These are phyloP conservation scores for Xylaria bambusicola DNA, from an alignment of 495 filamentous ascomycete species.

Conservation along the genomic window DNA sequence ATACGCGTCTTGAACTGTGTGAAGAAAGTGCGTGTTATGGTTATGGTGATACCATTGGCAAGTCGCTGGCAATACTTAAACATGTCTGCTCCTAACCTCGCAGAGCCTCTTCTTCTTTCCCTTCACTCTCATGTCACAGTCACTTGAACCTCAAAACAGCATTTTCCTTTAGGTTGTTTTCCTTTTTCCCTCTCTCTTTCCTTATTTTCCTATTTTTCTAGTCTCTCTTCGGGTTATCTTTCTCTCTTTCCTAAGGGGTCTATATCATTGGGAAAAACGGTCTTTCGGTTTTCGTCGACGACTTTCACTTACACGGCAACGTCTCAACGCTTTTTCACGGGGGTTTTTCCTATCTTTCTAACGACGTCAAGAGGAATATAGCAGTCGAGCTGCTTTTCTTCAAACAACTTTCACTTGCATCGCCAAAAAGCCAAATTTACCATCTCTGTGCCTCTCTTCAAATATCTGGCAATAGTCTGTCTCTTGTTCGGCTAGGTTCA, in stretches of 20 bases:
- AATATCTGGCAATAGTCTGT: no score
- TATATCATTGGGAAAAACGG: conserved; percentile 14
- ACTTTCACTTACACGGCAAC: conserved; percentile 23
- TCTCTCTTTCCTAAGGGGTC: conserved; percentile 15
- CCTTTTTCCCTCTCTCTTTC: conserved; percentile 25
- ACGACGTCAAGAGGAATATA: conserved; percentile 22
- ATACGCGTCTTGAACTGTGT: neutral
- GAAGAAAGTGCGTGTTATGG: no score
- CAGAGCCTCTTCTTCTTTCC: neutral
- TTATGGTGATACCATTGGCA: no score
- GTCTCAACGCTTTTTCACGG: conserved; percentile 22
- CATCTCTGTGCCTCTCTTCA: no score
- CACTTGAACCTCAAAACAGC: conserved; percentile 20
- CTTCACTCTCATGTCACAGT: conserved; percentile 20
- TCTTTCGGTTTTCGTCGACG: conserved; percentile 14
- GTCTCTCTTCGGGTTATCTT: conserved; percentile 16
- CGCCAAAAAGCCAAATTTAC: neutral
- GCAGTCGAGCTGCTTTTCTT: conserved; percentile 12
- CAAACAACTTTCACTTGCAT: neutral
- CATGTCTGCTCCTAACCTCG: neutral
- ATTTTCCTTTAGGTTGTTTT: conserved; percentile 31
- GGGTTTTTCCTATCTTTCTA: conserved; percentile 28
- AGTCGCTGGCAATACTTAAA: conserved; percentile 2
- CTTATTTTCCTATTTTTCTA: conserved; percentile 27
- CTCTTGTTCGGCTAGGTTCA: conserved; percentile 8